Conservation (phyloP, 306 rosid species). For the Alnus rubra region DNA sequence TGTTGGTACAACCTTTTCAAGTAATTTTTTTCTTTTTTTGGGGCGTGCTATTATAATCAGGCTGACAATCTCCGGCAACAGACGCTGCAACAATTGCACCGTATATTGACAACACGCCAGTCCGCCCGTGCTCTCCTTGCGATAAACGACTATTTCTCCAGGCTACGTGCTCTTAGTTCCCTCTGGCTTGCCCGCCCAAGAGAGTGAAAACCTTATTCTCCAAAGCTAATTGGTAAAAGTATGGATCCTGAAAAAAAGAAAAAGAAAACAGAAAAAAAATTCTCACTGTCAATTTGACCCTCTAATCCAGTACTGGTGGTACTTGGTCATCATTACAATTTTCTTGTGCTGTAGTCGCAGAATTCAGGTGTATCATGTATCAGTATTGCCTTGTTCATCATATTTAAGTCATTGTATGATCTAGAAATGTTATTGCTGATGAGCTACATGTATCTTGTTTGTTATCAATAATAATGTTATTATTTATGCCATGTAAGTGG, state of each 20-base stretch:
- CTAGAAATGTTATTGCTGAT: constrained; percentile 36
- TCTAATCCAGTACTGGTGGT: constrained; percentile 23
- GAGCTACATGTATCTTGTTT: constrained; percentile 27
- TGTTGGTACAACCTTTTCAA: not conserved
- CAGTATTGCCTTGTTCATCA: constrained; percentile 26
- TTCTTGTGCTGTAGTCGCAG: constrained; percentile 28
- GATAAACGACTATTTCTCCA: constrained; percentile 77
- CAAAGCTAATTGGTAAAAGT: constrained; percentile 1
- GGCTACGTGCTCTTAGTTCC: constrained; percentile 94
- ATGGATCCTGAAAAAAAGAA: not conserved
- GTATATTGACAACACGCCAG: constrained; percentile 89
- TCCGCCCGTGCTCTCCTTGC: constrained; percentile 97
- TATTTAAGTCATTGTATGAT: constrained; percentile 10
- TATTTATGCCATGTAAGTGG: not conserved
- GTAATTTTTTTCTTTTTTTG: constrained; percentile 9
- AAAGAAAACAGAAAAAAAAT: too few species aligned
- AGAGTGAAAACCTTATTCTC: constrained; percentile 44
- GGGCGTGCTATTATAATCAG: constrained; percentile 37
- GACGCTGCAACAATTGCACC: constrained; percentile 95
- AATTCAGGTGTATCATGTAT: constrained; percentile 11
- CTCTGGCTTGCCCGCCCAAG: constrained; percentile 98
- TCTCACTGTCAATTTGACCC: constrained; percentile 16
- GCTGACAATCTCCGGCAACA: constrained; percentile 98
- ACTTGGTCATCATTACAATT: constrained; percentile 29
- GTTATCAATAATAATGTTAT: constrained; percentile 35